Conservation (phyloP, 2,329 filamentous ascomycete species). For the Curvularia sp. region DNA sequence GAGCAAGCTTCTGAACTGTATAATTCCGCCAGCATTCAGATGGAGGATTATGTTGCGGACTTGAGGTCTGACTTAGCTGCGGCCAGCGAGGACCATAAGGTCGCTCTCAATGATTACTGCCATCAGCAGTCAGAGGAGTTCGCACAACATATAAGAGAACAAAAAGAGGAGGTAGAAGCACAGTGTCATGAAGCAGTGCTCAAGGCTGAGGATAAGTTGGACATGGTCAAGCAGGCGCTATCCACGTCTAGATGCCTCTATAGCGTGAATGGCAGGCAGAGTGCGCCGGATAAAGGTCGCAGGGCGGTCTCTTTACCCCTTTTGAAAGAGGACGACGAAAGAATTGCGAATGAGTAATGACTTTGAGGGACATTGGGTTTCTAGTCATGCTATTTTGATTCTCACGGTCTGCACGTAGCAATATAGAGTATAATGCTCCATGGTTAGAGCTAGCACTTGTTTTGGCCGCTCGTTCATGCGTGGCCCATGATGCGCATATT, state of each 20-base stretch:
- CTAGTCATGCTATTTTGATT: too few species aligned
- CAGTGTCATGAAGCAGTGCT: too few species aligned
- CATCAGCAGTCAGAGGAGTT: too few species aligned
- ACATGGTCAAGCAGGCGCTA: too few species aligned
- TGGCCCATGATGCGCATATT: too few species aligned
- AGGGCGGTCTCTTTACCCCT: neutral
- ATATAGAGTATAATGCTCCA: too few species aligned
- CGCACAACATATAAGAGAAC: too few species aligned
- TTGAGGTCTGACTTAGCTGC: neutral
- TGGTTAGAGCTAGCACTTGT: too few species aligned
- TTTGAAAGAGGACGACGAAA: neutral
- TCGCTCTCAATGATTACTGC: neutral
- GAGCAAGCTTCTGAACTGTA: neutral
- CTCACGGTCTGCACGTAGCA: too few species aligned
- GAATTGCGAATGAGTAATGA: neutral
- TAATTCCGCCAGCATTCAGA: neutral
- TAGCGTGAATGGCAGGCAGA: neutral
- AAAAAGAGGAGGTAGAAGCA: too few species aligned
- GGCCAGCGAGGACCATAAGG: slow-evolving; percentile 1
- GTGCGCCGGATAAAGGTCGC: neutral
- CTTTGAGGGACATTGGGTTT: neutral
- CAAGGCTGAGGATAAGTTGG: neutral
- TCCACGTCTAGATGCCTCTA: too few species aligned
- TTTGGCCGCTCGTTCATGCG: too few species aligned
- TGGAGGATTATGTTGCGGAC: neutral